These are phyloP conservation scores for Parvularia atlantis DNA, from an alignment of 78 protist species.

Conservation along the genomic window DNA sequence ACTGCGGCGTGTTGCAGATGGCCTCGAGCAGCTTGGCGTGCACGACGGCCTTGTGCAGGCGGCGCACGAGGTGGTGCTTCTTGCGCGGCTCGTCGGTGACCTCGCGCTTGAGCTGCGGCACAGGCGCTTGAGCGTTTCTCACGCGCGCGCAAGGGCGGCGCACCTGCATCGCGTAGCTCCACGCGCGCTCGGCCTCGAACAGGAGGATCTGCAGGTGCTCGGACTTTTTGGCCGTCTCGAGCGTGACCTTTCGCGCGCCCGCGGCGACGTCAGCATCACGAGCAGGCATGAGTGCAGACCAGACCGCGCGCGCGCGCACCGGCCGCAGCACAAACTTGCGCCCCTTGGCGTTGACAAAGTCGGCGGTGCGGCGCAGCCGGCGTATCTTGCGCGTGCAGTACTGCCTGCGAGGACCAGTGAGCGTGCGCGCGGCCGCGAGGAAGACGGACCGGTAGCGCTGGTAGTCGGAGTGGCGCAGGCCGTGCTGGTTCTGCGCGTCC, in stretches of 20 bases:
- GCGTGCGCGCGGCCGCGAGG: too few species aligned
- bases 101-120: neutral
- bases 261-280: too few species aligned
- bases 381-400: too few species aligned
- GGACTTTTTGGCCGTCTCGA: neutral
- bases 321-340: too few species aligned
- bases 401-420: too few species aligned
- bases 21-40: neutral
- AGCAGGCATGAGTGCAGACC: too few species aligned
- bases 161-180: neutral
- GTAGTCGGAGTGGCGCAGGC: neutral
- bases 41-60: neutral
- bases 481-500: neutral
- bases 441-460: neutral
- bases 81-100: neutral
- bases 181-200: conserved; percentile 2
- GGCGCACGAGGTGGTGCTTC: neutral
- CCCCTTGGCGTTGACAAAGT: too few species aligned
- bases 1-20: too few species aligned
- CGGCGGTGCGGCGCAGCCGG: too few species aligned
- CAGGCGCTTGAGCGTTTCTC: too few species aligned
- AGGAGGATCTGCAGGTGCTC: neutral
- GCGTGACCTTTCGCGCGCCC: neutral
- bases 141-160: too few species aligned
- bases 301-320: too few species aligned